A percentile compares a stretch with the other conserved stretches of the same genome.
Evolutionary conservation across 345 rosid species (phyloP).

Genomic region (Rhodamnia argentea): DNA sequence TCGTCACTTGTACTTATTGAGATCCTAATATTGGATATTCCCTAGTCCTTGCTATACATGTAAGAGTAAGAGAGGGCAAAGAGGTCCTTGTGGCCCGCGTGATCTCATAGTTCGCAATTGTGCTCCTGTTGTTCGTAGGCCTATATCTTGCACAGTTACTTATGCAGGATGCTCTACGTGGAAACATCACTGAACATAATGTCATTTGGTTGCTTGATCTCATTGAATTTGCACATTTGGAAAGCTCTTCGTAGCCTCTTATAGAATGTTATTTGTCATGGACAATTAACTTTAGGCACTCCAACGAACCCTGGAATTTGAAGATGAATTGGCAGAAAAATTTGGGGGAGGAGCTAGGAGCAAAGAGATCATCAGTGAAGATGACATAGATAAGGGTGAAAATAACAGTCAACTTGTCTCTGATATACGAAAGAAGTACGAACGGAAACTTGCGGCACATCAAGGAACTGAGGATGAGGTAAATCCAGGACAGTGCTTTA

Average conservation of each 20-base stretch:
- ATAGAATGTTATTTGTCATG: background rate
- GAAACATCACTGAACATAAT: background rate
- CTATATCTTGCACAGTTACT: background rate
- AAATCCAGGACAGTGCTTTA: conserved; percentile 5
- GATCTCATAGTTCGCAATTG: background rate
- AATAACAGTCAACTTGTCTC: conserved; percentile 54
- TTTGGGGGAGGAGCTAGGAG: conserved; percentile 75
- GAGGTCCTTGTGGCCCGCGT: background rate
- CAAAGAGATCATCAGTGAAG: conserved; percentile 62
- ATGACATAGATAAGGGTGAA: conserved; percentile 68
- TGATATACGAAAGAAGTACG: conserved; percentile 91
- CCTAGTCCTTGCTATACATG: background rate
- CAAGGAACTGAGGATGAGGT: conserved; percentile 57
- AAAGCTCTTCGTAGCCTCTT: background rate
- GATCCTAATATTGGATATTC: background rate
- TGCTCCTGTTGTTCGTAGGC: background rate
- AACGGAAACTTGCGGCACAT: conserved; percentile 75
- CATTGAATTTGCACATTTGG: background rate
- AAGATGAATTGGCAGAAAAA: conserved; percentile 87
- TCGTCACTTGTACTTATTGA: background rate
- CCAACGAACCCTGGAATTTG: conserved; percentile 93
- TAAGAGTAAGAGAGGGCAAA: background rate
- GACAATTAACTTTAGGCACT: conserved; percentile 42
- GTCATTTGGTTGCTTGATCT: background rate
- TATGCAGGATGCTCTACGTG: background rate